Conservation (phyloP, 1,284 basidiomycete genomes). For the Ganoderma leucocontextum region DNA sequence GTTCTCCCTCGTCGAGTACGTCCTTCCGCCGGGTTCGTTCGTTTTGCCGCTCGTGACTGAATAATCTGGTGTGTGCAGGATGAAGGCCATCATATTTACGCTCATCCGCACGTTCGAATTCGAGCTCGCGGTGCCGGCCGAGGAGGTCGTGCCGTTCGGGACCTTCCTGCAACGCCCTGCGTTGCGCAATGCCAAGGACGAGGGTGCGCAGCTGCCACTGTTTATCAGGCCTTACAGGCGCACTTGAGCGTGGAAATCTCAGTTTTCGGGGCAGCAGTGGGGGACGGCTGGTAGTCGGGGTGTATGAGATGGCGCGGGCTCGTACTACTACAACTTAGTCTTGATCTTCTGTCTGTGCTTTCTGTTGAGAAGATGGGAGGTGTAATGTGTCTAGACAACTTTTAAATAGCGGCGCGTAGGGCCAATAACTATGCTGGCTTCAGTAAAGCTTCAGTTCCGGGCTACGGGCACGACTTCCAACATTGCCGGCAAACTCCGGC, state of each 20-base stretch:
- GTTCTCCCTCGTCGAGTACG: conserved; percentile 73
- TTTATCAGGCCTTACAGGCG: conserved; percentile 21
- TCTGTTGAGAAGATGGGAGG: no score
- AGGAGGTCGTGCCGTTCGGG: conserved; percentile 26
- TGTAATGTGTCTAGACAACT: no score
- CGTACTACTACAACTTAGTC: no score
- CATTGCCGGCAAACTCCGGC: neutral
- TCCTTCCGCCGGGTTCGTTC: conserved; percentile 6
- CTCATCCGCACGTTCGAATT: conserved; percentile 66
- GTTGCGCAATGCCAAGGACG: conserved; percentile 23
- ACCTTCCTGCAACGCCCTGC: conserved; percentile 32
- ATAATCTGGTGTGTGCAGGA: conserved; percentile 40
- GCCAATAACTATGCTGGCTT: no score
- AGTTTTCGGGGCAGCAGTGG: no score
- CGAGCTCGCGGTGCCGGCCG: conserved; percentile 53
- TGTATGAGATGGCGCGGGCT: no score
- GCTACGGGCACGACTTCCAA: neutral
- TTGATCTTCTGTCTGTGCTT: no score
- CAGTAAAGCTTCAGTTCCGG: no score
- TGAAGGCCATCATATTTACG: conserved; percentile 64
- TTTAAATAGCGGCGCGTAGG: no score
- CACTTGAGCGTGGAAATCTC: neutral
- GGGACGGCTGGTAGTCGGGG: no score
- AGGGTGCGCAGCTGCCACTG: conserved; percentile 33
- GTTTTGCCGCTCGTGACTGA: neutral